Conservation (phyloP, 768 basidiomycete species). For the Chiua virens region DNA sequence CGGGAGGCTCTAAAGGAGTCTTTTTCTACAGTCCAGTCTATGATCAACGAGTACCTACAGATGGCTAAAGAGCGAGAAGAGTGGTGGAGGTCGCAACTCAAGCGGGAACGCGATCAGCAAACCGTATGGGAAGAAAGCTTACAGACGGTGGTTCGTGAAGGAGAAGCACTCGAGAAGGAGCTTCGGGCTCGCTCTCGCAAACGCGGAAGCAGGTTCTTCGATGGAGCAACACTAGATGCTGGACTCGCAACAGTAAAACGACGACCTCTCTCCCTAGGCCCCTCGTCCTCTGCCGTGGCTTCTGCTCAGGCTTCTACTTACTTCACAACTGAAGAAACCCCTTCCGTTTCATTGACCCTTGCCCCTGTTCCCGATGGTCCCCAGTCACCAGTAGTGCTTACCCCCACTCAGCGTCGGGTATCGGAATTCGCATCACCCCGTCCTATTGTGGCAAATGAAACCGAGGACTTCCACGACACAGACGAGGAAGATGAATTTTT, state of each 20-base stretch:
- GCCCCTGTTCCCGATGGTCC: constrained; percentile 1
- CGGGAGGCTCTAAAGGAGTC: constrained; percentile 61
- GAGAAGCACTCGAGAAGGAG: constrained; percentile 80
- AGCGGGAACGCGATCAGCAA: constrained; percentile 62
- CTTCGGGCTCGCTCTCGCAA: constrained; percentile 59
- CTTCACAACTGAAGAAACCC: constrained; percentile 24
- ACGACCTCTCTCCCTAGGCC: constrained; percentile 18
- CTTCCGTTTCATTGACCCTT: constrained; percentile 10
- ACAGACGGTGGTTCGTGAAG: constrained; percentile 81
- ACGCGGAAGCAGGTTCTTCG: constrained; percentile 60
- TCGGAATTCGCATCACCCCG: constrained; percentile 15
- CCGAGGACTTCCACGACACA: constrained; percentile 44
- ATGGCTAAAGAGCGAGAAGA: constrained; percentile 79
- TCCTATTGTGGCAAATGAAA: constrained; percentile 27
- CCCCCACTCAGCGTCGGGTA: constrained; percentile 24
- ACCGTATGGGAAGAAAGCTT: constrained; percentile 89
- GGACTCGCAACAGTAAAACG: constrained; percentile 21
- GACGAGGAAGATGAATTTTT: constrained; percentile 97
- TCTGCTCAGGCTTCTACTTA: constrained; percentile 22
- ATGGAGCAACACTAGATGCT: constrained; percentile 27
- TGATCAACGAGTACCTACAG: constrained; percentile 64
- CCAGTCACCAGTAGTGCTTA: constrained; percentile 10
- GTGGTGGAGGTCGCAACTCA: constrained; percentile 69
- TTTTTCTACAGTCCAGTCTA: constrained; percentile 51
- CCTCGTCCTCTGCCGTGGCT: constrained; percentile 6